phyloP scores from a whole-genome alignment of 805 yeast genomes.

The Schwanniomyces occidentalis region DNA sequence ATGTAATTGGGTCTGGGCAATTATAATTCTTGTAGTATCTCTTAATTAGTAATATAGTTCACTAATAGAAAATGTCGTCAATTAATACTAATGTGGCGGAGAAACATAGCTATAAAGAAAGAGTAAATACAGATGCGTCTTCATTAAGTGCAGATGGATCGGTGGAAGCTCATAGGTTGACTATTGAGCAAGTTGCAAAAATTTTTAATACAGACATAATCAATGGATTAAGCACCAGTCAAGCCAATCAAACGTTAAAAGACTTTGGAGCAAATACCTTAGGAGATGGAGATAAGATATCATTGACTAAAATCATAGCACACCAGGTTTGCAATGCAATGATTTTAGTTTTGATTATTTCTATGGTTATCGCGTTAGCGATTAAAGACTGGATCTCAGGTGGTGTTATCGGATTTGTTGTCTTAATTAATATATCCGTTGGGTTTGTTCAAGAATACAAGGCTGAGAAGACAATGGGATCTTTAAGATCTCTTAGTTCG shows the following conservation, averaged over 20 bases:
- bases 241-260: slow-evolving; percentile 13
- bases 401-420: slow-evolving; percentile 48
- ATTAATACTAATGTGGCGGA: too few relatives aligned
- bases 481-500: slow-evolving; percentile 46
- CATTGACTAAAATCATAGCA: slow-evolving; percentile 29
- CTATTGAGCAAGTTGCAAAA: slow-evolving; percentile 37
- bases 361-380: slow-evolving; percentile 39
- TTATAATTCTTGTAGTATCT: too few relatives aligned
- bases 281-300: slow-evolving; percentile 31
- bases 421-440: slow-evolving; percentile 46
- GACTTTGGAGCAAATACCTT: slow-evolving; percentile 26
- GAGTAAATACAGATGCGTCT: background rate
- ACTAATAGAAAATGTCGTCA: too few relatives aligned
- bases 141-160: too few relatives aligned
- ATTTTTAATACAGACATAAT: slow-evolving; percentile 41
- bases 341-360: slow-evolving; percentile 38
- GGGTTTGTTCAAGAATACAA: slow-evolving; percentile 52
- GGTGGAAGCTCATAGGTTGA: slow-evolving; percentile 27
- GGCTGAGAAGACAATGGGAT: slow-evolving; percentile 53
- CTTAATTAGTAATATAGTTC: too few relatives aligned
- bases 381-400: slow-evolving; percentile 42
- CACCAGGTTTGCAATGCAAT: slow-evolving; percentile 41
- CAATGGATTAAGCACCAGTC: slow-evolving; percentile 44
- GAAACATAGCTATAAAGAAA: too few relatives aligned
- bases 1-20: too few relatives aligned